Evolutionary conservation across 108 stramenopile genomes (phyloP).

Genomic region (Stephanodiscus triporus): DNA sequence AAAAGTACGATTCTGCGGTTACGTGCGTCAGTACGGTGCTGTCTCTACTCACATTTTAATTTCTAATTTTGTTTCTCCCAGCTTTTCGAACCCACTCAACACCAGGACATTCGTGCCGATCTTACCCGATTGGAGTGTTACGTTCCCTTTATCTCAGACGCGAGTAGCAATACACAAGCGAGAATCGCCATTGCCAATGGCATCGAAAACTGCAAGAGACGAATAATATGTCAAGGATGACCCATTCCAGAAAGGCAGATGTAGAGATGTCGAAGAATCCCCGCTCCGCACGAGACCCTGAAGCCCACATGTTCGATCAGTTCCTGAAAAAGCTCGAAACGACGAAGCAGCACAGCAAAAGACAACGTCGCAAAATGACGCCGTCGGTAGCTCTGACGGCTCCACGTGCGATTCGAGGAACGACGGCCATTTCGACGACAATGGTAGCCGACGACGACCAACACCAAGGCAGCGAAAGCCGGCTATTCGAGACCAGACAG

Average conservation of each 20-base stretch:
- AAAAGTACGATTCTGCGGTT: too few relatives aligned
- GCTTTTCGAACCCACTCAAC: too few relatives aligned
- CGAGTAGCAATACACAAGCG: too few relatives aligned
- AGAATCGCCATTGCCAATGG: too few relatives aligned
- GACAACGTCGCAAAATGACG: background rate
- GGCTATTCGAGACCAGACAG: slow-evolving; percentile 14
- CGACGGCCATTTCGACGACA: background rate
- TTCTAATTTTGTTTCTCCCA: too few relatives aligned
- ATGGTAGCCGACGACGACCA: background rate
- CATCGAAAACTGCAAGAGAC: background rate
- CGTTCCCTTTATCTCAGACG: too few relatives aligned
- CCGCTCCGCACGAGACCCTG: background rate
- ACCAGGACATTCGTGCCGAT: too few relatives aligned
- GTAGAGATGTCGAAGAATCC: background rate
- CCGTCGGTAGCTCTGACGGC: slow-evolving; percentile 3
- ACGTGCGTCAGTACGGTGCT: too few relatives aligned
- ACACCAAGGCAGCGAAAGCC: background rate
- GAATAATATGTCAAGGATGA: background rate
- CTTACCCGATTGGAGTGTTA: too few relatives aligned
- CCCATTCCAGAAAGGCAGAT: background rate
- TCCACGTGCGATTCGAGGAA: slow-evolving; percentile 4
- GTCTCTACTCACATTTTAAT: too few relatives aligned
- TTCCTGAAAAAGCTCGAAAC: slow-evolving; percentile 30
- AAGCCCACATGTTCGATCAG: slow-evolving; percentile 15
- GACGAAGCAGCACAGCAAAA: slow-evolving; percentile 17